Percentiles rank a stretch among this genome's conserved stretches.
Evolutionary conservation across 805 yeast genomes (phyloP).

Genomic region (Lachancea dasiensis): DNA sequence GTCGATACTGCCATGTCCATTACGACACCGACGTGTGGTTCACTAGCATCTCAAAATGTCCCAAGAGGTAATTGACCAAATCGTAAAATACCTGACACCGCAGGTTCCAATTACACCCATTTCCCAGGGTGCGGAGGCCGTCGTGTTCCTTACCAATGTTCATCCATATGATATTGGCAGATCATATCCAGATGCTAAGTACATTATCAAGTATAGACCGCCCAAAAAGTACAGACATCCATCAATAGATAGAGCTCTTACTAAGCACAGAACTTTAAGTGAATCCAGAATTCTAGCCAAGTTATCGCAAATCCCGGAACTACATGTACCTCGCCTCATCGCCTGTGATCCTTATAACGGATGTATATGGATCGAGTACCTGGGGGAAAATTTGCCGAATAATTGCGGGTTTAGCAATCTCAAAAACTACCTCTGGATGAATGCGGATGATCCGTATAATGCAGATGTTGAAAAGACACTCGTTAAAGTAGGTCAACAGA

Average conservation of each 20-base stretch:
- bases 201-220: constrained; percentile 80
- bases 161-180: constrained; percentile 59
- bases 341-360: constrained; percentile 76
- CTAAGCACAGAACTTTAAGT: constrained; percentile 73
- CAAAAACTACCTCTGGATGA: constrained; percentile 68
- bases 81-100: constrained; percentile 38
- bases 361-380: constrained; percentile 78
- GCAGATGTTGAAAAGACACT: constrained; percentile 41
- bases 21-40: background rate
- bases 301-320: constrained; percentile 40
- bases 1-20: background rate
- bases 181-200: constrained; percentile 24
- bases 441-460: constrained; percentile 28
- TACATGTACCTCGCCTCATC: constrained; percentile 67
- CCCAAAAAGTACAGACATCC: constrained; percentile 88
- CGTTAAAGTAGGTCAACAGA: constrained; percentile 52
- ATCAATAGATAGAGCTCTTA: constrained; percentile 64
- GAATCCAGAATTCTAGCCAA: constrained; percentile 75
- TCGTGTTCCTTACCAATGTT: constrained; percentile 53
- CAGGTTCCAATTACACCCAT: constrained; percentile 47
- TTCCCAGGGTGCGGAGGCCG: constrained; percentile 91
- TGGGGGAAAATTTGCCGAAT: constrained; percentile 52
- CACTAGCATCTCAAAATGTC: constrained; percentile 41
- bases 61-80: constrained; percentile 40
- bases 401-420: constrained; percentile 51